Base-by-base conservation (phyloP, 768 basidiomycete species). In the Termitomyces sp. region DNA sequence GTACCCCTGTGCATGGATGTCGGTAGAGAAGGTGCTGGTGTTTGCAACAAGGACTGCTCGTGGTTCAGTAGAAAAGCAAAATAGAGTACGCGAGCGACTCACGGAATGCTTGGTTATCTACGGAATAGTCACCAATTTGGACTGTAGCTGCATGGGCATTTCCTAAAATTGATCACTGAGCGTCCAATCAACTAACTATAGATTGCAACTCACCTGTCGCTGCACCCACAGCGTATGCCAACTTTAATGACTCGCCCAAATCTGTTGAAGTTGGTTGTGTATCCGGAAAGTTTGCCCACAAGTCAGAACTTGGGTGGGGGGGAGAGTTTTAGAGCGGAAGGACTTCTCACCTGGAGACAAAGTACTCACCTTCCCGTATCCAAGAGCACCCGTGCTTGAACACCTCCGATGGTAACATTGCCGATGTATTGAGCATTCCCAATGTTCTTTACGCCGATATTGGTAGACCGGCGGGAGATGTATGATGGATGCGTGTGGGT, bases 401-500 rank as follows among this genome's bases (percentile, higher is more conserved):
- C 70, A 18, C 86, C 86, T 16, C 82, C 86, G 44, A 92, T 71
- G 16, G 86, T 87, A 60, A 92, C 77, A 64, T 88, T 90, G 41
- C 80, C 75, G 51, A 86, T 82, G 66, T 92, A 92, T 65, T 89
- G 83, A 0, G 84, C 77, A 72, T 92, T 90, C 62, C 82, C 83
- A 0, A 80, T 84, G 71, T 91, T 87, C 26, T 72, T 72, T 28
- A 90, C 71, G 16, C 82, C 74, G 4, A 85, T 62, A 35, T 72
- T 68, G 36, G 67, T 65, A 41, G 63, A 61, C 53, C 74, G 67
- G 54, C 74, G 72, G 18, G 63, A 60, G 36, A 76, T 66, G 30
- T 64, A 61, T 53, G 64, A 60, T 32, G 65, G 56, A 45, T 63
- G 61, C 41, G 63, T 54, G 56, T 63, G 63, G 48, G 71, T 64